phyloP scores from a whole-genome alignment of 371 early-diverging fungal genomes.

The Blakeslea trispora region DNA sequence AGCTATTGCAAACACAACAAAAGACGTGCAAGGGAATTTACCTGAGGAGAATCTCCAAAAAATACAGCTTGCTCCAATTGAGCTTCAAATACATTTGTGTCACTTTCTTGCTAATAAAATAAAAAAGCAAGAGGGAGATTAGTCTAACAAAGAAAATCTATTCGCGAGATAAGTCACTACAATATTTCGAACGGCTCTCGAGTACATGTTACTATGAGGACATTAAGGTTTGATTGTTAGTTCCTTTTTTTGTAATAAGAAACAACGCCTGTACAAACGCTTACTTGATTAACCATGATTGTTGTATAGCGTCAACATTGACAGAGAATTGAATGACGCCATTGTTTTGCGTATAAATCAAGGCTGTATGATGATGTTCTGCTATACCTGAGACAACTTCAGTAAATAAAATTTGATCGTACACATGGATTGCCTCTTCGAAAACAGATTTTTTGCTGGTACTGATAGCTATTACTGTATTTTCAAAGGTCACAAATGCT shows the following conservation, averaged over 20 bases:
- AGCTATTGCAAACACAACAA: no score
- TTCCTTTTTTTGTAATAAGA: not conserved
- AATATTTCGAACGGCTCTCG: constrained; percentile 5
- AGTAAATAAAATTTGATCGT: constrained; percentile 3
- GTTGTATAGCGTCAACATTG: constrained; percentile 4
- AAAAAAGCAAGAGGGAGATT: no score
- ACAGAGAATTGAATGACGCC: constrained; percentile 13
- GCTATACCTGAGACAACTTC: not conserved
- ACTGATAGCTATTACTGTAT: constrained; percentile 10
- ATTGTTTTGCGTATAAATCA: constrained; percentile 7
- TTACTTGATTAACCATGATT: constrained; percentile 9
- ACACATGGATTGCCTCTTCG: constrained; percentile 16
- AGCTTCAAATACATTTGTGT: constrained; percentile 13
- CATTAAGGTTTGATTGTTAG: not conserved
- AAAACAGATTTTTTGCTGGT: constrained; percentile 10
- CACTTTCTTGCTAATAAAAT: constrained; percentile 9
- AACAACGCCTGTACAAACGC: no score
- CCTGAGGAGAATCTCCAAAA: constrained; percentile 17
- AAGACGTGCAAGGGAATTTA: not conserved
- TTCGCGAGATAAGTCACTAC: not conserved
- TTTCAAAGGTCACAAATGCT: constrained; percentile 20
- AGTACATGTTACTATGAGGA: constrained; percentile 12
- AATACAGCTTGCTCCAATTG: constrained; percentile 19
- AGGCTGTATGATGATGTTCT: not conserved
- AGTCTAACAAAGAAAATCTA: no score